These are phyloP conservation scores for Phlebiopsis flavidoalba DNA, from an alignment of 768 basidiomycete species.

Conservation along the genomic window DNA sequence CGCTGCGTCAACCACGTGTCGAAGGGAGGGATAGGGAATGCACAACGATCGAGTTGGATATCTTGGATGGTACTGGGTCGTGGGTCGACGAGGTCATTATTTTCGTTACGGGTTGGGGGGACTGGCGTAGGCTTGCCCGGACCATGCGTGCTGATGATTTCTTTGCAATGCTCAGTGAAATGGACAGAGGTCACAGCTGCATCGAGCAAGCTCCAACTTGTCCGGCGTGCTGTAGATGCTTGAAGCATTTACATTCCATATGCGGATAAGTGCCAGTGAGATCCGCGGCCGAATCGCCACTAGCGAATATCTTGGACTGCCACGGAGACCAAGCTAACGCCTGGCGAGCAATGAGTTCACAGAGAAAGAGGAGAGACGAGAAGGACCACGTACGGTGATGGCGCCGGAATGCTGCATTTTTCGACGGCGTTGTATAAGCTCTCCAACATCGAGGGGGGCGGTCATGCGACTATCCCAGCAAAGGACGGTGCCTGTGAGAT, in stretches of 20 bases:
- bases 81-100: not conserved
- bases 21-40: conserved; percentile 58
- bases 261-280: conserved; percentile 44
- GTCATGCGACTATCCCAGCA: conserved; percentile 67
- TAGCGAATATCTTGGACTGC: conserved; percentile 46
- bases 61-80: conserved; percentile 7
- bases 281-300: conserved; percentile 35
- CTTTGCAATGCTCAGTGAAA: conserved; percentile 78
- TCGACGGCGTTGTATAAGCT: conserved; percentile 49
- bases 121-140: conserved; percentile 33
- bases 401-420: conserved; percentile 69
- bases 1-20: conserved; percentile 47
- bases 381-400: conserved; percentile 35
- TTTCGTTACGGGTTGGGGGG: conserved; percentile 3
- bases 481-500: conserved; percentile 68
- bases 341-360: conserved; percentile 22
- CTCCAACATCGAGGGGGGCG: conserved; percentile 49
- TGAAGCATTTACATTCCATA: conserved; percentile 44
- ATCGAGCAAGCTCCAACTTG: conserved; percentile 41
- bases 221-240: conserved; percentile 13
- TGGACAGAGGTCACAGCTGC: conserved; percentile 66
- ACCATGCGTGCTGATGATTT: conserved; percentile 80
- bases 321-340: conserved; percentile 59
- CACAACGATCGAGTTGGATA: conserved; percentile 36
- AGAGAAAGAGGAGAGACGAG: not conserved